A percentile compares a stretch with the other conserved stretches of the same genome.
These are phyloP conservation scores for Hyphodiscus sp. DNA, from an alignment of 2,329 filamentous ascomycete species.

Conservation along the genomic window DNA sequence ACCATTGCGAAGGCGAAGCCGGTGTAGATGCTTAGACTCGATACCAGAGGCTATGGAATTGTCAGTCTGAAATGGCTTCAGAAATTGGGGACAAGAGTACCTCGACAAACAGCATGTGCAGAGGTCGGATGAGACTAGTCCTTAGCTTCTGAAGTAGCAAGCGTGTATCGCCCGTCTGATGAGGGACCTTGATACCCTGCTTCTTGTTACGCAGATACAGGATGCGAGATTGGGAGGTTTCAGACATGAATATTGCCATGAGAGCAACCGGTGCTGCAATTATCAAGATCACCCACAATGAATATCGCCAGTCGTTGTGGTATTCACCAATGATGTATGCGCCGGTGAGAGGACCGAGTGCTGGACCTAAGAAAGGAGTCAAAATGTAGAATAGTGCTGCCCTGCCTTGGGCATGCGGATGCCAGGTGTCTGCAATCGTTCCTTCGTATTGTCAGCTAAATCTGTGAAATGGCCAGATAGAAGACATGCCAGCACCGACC, in stretches of 20 bases:
- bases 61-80: constrained; percentile 37
- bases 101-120: constrained; percentile 55
- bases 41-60: constrained; percentile 43
- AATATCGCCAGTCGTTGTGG: constrained; percentile 22
- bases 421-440: constrained; percentile 44
- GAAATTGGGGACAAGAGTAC: constrained; percentile 35
- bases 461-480: not conserved
- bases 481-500: constrained; percentile 20
- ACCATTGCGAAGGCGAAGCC: constrained; percentile 46
- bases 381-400: constrained; percentile 21
- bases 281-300: constrained; percentile 22
- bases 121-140: constrained; percentile 36
- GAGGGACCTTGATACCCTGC: constrained; percentile 25
- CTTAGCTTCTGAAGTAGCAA: constrained; percentile 16
- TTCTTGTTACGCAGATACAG: constrained; percentile 23
- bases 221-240: constrained; percentile 21
- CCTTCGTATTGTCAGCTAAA: not conserved
- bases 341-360: constrained; percentile 22
- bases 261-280: constrained; percentile 31
- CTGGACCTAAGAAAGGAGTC: constrained; percentile 23
- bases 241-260: constrained; percentile 35
- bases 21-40: constrained; percentile 42
- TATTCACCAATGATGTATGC: constrained; percentile 28
- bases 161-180: constrained; percentile 14
- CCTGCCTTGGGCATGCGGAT: constrained; percentile 30